Conservation (phyloP, 2,329 filamentous ascomycete genomes). For the Phaeosphaeria sp. region DNA sequence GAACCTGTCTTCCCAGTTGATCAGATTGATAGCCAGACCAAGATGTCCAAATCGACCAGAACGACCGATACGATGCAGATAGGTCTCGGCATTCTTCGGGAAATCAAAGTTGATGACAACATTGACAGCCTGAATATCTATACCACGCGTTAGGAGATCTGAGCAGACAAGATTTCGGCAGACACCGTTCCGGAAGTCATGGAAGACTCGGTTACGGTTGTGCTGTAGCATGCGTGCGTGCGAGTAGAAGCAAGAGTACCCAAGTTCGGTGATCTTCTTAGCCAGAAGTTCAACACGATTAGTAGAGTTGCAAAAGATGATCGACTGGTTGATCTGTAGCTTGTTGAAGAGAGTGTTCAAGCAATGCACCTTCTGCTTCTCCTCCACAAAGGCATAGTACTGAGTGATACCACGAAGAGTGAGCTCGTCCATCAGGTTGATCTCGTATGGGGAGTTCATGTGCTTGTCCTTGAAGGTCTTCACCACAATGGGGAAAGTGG, state of each 20-base stretch:
- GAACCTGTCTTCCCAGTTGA: conserved; percentile 99
- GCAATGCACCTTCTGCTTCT: conserved; percentile 99
- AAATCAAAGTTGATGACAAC: conserved; percentile 99
- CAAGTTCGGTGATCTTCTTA: conserved; percentile 99
- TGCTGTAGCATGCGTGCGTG: conserved; percentile 98
- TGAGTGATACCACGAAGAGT: conserved; percentile 98
- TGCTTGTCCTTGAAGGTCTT: conserved; percentile 99
- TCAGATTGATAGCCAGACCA: conserved; percentile 96
- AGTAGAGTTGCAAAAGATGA: conserved; percentile 99
- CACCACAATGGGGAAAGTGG: conserved; percentile 95
- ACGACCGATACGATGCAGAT: conserved; percentile 96
- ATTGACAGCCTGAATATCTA: conserved; percentile 98
- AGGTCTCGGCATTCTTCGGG: conserved; percentile 98
- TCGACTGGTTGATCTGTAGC: conserved; percentile 99
- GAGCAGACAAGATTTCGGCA: conserved; percentile 99
- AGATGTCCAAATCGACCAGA: conserved; percentile 97
- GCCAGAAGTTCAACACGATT: conserved; percentile 96
- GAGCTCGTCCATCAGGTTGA: conserved; percentile 99
- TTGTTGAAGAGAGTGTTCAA: conserved; percentile 99
- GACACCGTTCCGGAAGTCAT: conserved; percentile 97
- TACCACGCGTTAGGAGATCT: conserved; percentile 95
- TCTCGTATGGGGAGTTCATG: conserved; percentile 95
- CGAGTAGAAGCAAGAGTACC: conserved; percentile 99
- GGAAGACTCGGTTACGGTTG: conserved; percentile 96
- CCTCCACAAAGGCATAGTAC: conserved; percentile 98